Percentiles rank a stretch among this genome's conserved stretches.
phyloP scores from a whole-genome alignment of 192 early-diverging fungal species.

The Entomortierella parvispora region DNA sequence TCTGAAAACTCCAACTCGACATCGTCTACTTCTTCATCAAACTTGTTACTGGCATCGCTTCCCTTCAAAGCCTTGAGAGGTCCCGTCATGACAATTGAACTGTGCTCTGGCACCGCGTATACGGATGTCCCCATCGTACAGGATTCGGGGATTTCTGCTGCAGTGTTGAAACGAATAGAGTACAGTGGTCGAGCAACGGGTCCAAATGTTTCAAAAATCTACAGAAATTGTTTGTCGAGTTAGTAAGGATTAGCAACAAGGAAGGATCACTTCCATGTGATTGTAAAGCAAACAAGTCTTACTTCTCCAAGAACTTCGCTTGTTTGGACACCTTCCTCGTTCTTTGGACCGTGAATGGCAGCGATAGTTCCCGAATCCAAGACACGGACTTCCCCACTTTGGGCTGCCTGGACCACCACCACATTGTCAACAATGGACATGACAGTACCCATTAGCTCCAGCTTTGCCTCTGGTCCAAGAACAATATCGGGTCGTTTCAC shows the following conservation, averaged over 20 bases:
- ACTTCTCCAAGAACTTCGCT: slow-evolving; percentile 72
- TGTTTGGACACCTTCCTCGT: slow-evolving; percentile 52
- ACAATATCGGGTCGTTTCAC: slow-evolving; percentile 56
- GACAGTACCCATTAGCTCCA: slow-evolving; percentile 72
- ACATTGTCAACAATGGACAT: slow-evolving; percentile 76
- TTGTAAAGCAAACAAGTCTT: background rate
- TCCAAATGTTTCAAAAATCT: slow-evolving; percentile 94
- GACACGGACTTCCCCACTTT: slow-evolving; percentile 60
- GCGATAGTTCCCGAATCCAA: slow-evolving; percentile 84
- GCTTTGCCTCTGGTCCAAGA: slow-evolving; percentile 57
- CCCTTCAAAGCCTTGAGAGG: slow-evolving; percentile 78
- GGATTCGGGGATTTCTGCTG: slow-evolving; percentile 66
- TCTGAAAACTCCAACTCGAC: slow-evolving; percentile 94
- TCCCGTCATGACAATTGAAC: slow-evolving; percentile 73
- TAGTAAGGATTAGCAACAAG: too few relatives aligned
- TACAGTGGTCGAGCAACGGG: slow-evolving; percentile 87
- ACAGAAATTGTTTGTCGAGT: too few relatives aligned
- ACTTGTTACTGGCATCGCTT: slow-evolving; percentile 91
- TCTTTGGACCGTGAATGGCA: slow-evolving; percentile 18
- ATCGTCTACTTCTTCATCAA: slow-evolving; percentile 91
- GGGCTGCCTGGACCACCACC: slow-evolving; percentile 71
- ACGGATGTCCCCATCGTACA: slow-evolving; percentile 62
- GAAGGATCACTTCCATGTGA: too few relatives aligned
- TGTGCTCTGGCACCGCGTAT: slow-evolving; percentile 70
- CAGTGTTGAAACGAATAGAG: slow-evolving; percentile 76